Evolutionary conservation across 2,329 filamentous ascomycete species (phyloP).

Genomic region (Microcera coccophila): DNA sequence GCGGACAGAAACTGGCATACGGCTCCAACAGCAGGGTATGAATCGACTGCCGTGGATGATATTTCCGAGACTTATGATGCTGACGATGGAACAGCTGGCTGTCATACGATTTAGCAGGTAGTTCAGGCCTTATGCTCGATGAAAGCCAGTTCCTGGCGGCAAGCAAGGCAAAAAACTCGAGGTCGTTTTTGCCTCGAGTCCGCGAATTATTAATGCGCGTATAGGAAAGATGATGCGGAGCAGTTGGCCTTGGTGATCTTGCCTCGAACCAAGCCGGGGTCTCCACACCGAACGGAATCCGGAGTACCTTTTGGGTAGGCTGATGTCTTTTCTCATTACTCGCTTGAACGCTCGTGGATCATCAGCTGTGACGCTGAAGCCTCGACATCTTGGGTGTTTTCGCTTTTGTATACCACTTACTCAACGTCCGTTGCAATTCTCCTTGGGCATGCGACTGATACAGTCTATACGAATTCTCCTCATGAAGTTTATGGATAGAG

Average conservation of each 20-base stretch:
- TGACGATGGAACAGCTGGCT: constrained; percentile 38
- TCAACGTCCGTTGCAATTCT: constrained; percentile 15
- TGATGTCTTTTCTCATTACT: constrained; percentile 15
- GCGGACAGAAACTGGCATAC: constrained; percentile 60
- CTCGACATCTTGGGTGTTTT: neutral
- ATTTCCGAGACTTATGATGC: neutral
- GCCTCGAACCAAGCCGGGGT: neutral
- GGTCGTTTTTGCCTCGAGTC: too few relatives aligned
- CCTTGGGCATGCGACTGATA: constrained; percentile 18
- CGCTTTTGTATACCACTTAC: constrained; percentile 27
- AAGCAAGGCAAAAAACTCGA: too few relatives aligned
- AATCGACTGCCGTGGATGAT: constrained; percentile 14
- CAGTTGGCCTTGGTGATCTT: too few relatives aligned
- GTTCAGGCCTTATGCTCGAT: constrained; percentile 1
- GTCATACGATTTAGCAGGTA: constrained; percentile 49
- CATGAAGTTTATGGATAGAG: constrained; percentile 26
- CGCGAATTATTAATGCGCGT: too few relatives aligned
- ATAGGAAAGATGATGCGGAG: too few relatives aligned
- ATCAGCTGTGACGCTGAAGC: neutral
- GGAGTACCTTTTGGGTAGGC: constrained; percentile 6
- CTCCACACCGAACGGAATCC: constrained; percentile 6
- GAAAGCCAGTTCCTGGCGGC: constrained; percentile 2
- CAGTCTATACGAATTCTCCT: constrained; percentile 18
- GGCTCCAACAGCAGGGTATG: constrained; percentile 60
- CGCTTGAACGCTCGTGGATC: constrained; percentile 5